Evolutionary conservation across 345 rosid genomes (phyloP), one percentile per base, ranked within the genome.

Genomic region (Populus deltoides): DNA sequence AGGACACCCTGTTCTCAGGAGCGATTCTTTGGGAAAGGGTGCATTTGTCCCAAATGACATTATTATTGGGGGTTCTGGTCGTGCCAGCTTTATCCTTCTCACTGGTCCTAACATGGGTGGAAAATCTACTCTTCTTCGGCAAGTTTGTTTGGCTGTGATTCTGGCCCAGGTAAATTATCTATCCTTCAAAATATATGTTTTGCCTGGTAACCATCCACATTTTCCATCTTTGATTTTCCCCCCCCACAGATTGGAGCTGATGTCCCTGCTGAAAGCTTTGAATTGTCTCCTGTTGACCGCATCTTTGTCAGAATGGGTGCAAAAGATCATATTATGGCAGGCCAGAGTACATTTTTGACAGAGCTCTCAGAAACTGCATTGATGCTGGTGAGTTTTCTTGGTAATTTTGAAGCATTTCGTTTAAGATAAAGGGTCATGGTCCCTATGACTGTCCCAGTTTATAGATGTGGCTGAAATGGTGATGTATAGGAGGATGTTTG

Each of bases 21-120:
- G 95, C 74, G 97, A 96, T 86, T 92, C 95, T 27, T 81, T 93
- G 79, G 98, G 97, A 73, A 90, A 87, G 87, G 97, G 97, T 55
- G 82, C 90, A 72, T 96, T 96, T 82, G 97, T 96, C 69, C 93
- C 99, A 68, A 96, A 96, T 86, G 88, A 96, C 80, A 81, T 93
- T 70, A 81, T 66, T 72, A 83, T 96, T 38, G 97, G 98, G 63
- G 94, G 98, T 82, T 68, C 79, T 72, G 84, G 71, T 80, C 80
- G 86, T 77, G 91, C 97, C 78, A 85, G 92, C 75, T 96, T 96
- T 88, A 81, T 96, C 79, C 97, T 96, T 75, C 99, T 96, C 71
- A 92, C 97, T 25, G 99, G 98, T 85, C 99, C 99, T 72, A 96
- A 96, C 82, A 96, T 96, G 97, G 98, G 99, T 80, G 99, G 98